phyloP scores from a whole-genome alignment of 345 rosid genomes.

The Heritiera fomes region DNA sequence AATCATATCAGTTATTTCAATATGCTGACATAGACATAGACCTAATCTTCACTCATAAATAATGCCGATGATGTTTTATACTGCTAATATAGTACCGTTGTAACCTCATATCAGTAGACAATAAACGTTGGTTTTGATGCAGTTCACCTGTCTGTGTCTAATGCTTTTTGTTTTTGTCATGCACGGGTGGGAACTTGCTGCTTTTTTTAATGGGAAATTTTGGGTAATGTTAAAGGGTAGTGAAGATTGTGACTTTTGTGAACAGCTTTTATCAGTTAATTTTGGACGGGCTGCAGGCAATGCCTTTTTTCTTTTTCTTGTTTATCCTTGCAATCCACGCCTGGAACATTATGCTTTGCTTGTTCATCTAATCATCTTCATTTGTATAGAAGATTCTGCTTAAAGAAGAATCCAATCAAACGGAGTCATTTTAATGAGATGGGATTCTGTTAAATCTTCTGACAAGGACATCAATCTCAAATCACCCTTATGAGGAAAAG shows the following conservation, averaged over 20 bases:
- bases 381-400: not conserved
- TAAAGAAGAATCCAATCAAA: not conserved
- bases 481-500: no score
- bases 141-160: not conserved
- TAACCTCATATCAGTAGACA: not conserved
- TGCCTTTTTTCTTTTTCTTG: no score
- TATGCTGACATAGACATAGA: not conserved
- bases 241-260: not conserved
- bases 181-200: not conserved
- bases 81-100: not conserved
- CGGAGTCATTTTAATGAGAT: not conserved
- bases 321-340: conserved; percentile 11
- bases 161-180: not conserved
- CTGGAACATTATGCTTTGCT: conserved; percentile 6
- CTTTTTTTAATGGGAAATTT: not conserved
- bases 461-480: no score
- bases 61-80: not conserved
- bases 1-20: not conserved
- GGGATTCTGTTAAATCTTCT: not conserved
- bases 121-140: conserved; percentile 7
- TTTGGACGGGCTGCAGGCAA: not conserved
- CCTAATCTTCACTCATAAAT: not conserved
- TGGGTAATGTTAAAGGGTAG: not conserved
- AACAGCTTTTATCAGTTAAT: not conserved
- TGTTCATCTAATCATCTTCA: not conserved